Base-by-base conservation (phyloP, 768 basidiomycete genomes). In the Aureoboletus auriporus region DNA sequence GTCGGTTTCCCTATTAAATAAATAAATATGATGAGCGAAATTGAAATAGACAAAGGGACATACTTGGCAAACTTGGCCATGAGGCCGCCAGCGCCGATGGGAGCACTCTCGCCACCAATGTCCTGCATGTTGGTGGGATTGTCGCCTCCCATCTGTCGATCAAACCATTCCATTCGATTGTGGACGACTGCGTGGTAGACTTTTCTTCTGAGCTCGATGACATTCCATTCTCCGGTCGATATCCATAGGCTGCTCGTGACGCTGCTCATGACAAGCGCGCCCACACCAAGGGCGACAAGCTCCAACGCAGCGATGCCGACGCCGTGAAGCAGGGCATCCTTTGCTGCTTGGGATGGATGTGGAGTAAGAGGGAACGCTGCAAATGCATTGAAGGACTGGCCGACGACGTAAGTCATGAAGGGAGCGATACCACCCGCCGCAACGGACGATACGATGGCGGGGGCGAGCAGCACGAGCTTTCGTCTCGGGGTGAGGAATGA, bases 31-130 rank as follows among this genome's bases (percentile, higher is more conserved):
- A 42, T 30, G 10, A 5, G 6, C 3, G 16, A 28, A 4, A 6
- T 0, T 12, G 12, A 16, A 35, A 31, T 4, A 33, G 37, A 35
- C 17, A 30, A 16, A 33, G 28, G 1, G 17, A 39, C 65, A 37
- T 48, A 90, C 92, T 83, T 82, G 30, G 87, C 79, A 65, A 96
- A 97, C 62, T 92, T 89, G 46, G 90, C 85, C 93, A 95, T 94
- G 38, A 96, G 73, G 17, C 93, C 93, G 51, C 87, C 92, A 42
- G 92, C 91, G 52, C 90, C 89, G 41, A 84, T 71, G 34, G 80
- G 75, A 23, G 78, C 77, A 36, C 75, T 65, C 29, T 66, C 69
- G 30, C 75, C 72, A 39, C 49, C 49, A 34, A 54, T 51, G 55
- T 66, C 68, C 38, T 71, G 64, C 53, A 64, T 59, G 44, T 63